These are phyloP conservation scores for Singerocomus inundabilis DNA, from an alignment of 1,284 basidiomycete genomes.

Conservation along the genomic window DNA sequence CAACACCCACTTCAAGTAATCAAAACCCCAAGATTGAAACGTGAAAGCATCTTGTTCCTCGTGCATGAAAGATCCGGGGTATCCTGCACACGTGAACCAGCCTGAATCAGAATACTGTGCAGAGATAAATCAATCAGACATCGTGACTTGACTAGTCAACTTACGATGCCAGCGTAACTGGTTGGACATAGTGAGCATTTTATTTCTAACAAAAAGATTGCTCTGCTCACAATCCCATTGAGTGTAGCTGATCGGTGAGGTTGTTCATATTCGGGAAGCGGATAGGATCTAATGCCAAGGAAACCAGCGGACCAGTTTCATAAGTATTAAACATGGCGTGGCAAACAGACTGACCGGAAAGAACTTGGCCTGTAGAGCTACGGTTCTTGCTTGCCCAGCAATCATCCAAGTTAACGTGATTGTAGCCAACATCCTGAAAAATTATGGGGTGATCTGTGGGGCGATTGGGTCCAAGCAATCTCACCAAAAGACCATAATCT, in stretches of 20 bases:
- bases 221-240: conserved; percentile 47
- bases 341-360: conserved; percentile 36
- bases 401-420: conserved; percentile 56
- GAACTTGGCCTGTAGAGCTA: conserved; percentile 44
- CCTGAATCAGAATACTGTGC: conserved; percentile 34
- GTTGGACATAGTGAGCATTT: not conserved
- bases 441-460: not conserved
- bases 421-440: conserved; percentile 49
- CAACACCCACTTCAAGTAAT: conserved; percentile 52
- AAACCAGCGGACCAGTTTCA: conserved; percentile 27
- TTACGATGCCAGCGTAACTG: conserved; percentile 53
- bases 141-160: conserved; percentile 6
- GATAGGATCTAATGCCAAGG: conserved; percentile 17
- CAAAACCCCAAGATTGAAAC: conserved; percentile 53
- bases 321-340: conserved; percentile 31
- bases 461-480: not conserved
- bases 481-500: conserved; percentile 45
- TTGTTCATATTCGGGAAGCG: conserved; percentile 45
- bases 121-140: not conserved
- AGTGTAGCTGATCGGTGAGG: conserved; percentile 49
- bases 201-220: not conserved
- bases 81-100: conserved; percentile 32
- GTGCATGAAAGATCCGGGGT: conserved; percentile 30
- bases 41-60: conserved; percentile 31
- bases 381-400: conserved; percentile 55